These are phyloP conservation scores for Rheum nobile DNA, from an alignment of 148 eudicot species.

Conservation along the genomic window DNA sequence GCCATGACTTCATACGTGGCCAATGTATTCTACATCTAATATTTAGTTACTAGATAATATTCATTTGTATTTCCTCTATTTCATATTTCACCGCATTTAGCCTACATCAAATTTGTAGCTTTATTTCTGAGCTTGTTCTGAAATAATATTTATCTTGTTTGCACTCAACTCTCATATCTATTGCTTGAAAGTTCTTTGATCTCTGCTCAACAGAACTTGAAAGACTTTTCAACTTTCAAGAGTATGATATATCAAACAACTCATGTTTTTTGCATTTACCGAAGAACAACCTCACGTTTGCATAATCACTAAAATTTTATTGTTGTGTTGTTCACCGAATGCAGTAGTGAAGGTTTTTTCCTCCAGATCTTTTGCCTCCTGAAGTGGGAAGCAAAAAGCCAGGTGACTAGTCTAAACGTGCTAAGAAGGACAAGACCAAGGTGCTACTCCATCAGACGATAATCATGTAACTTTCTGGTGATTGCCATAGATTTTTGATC, in stretches of 20 bases:
- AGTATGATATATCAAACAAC: slow-evolving; percentile 26
- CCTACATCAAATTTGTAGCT: neutral
- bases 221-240: slow-evolving; percentile 85
- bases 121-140: neutral
- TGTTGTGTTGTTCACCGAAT: slow-evolving; percentile 58
- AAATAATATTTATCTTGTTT: neutral
- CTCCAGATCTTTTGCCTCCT: slow-evolving; percentile 62
- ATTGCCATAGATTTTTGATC: neutral
- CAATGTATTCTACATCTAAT: neutral
- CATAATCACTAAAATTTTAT: neutral
- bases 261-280: neutral
- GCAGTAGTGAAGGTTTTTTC: slow-evolving; percentile 86
- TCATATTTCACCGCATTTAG: neutral
- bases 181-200: slow-evolving; percentile 96
- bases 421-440: too few species aligned
- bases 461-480: slow-evolving; percentile 44
- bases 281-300: neutral
- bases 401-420: slow-evolving; percentile 57
- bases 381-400: too few species aligned
- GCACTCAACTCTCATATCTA: slow-evolving; percentile 46
- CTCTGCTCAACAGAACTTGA: slow-evolving; percentile 87
- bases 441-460: slow-evolving; percentile 57
- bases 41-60: neutral
- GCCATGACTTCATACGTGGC: neutral
- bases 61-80: neutral